Evolutionary conservation across 129 eudicot species (phyloP).

Genomic region (Deinandra increscens): DNA sequence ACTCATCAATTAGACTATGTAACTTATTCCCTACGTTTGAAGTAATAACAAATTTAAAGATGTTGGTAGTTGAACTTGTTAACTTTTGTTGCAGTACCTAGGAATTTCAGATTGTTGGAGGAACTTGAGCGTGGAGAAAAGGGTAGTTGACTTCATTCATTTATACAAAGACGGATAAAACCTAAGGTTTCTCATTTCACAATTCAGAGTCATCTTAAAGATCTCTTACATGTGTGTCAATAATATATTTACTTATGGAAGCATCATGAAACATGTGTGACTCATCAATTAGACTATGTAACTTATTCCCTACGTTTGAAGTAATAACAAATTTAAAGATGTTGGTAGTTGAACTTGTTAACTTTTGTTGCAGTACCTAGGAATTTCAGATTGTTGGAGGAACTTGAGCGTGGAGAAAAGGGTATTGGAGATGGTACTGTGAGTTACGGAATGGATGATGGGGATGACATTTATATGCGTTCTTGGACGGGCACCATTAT

Average conservation of each 20-base stretch:
- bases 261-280: not conserved
- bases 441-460: constrained; percentile 93
- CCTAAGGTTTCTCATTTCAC: not conserved
- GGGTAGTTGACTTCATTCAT: too few species aligned
- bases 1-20: not conserved
- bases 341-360: not conserved
- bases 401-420: constrained; percentile 92
- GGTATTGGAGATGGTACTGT: constrained; percentile 94
- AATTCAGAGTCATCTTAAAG: not conserved
- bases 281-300: not conserved
- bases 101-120: constrained; percentile 85
- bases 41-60: not conserved
- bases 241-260: not conserved
- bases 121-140: constrained; percentile 95
- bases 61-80: not conserved
- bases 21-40: not conserved
- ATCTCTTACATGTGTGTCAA: not conserved
- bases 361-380: constrained; percentile 62
- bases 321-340: not conserved
- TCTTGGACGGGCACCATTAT: constrained; percentile 92
- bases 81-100: constrained; percentile 56
- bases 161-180: not conserved
- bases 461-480: constrained; percentile 90
- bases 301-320: not conserved
- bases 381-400: constrained; percentile 85